These are phyloP conservation scores for Fusarium armeniacum DNA, from an alignment of 2,329 filamentous ascomycete species.

Conservation along the genomic window DNA sequence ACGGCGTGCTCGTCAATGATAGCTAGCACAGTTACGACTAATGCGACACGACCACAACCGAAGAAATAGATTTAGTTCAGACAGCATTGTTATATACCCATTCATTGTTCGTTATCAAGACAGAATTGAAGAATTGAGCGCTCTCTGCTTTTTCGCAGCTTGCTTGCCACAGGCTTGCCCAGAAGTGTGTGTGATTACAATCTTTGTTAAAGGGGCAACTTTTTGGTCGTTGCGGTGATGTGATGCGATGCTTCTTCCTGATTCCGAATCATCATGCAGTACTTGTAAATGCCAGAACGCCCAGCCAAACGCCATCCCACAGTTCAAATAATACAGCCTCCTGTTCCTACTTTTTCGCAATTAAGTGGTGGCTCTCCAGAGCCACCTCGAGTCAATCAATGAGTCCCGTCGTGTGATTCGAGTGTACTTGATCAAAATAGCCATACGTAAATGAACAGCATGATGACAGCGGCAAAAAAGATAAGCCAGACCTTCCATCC, in stretches of 20 bases:
- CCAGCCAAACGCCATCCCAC: conserved; percentile 46
- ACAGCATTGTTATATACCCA: conserved; percentile 46
- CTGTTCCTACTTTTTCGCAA: conserved; percentile 17
- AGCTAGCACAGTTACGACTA: conserved; percentile 35
- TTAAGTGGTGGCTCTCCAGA: not conserved
- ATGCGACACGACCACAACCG: conserved; percentile 28
- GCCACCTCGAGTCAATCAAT: not conserved
- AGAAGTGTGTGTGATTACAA: conserved; percentile 38
- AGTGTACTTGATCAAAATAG: conserved; percentile 70
- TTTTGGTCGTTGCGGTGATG: conserved; percentile 21
- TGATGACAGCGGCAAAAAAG: conserved; percentile 86
- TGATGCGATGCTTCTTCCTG: conserved; percentile 31
- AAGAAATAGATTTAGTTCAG: conserved; percentile 22
- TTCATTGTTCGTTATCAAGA: conserved; percentile 36
- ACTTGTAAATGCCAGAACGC: conserved; percentile 33
- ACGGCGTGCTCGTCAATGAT: conserved; percentile 53
- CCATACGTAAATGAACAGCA: conserved; percentile 95
- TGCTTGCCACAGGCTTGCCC: conserved; percentile 32
- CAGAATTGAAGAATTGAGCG: conserved; percentile 38
- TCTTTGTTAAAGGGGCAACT: conserved; percentile 38
- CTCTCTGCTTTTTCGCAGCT: conserved; percentile 18
- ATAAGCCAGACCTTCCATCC: conserved; percentile 94
- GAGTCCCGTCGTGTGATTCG: not conserved
- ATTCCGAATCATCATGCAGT: conserved; percentile 34
- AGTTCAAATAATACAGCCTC: conserved; percentile 38